Conservation (phyloP, 2,329 filamentous ascomycete genomes). For the Ceratocystis lukuohia region DNA sequence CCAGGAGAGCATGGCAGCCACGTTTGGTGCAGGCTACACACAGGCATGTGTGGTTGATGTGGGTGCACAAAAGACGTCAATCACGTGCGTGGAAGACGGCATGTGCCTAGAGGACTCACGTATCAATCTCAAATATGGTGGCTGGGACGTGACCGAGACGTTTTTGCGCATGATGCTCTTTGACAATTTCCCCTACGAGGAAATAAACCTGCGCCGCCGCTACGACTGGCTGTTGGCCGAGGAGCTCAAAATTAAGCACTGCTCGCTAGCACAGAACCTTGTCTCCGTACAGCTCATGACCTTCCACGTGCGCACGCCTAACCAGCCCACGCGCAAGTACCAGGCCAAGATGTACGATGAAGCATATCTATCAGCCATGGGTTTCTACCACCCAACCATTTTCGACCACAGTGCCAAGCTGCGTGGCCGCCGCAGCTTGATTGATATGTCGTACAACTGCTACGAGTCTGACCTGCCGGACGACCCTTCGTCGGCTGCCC, state of each 20-base stretch:
- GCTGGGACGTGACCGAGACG: conserved; percentile 80
- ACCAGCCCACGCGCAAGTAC: conserved; percentile 83
- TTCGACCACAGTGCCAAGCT: conserved; percentile 78
- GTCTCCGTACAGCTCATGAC: conserved; percentile 79
- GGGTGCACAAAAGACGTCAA: conserved; percentile 91
- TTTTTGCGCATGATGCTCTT: conserved; percentile 98
- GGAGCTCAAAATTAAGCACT: conserved; percentile 86
- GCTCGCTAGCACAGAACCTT: conserved; percentile 78
- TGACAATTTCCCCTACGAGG: conserved; percentile 87
- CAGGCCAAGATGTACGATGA: conserved; percentile 96
- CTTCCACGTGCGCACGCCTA: conserved; percentile 79
- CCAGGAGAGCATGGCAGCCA: conserved; percentile 88
- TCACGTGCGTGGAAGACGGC: conserved; percentile 93
- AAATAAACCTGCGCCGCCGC: conserved; percentile 79
- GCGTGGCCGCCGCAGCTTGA: conserved; percentile 60
- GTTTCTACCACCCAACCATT: conserved; percentile 77
- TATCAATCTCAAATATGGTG: conserved; percentile 88
- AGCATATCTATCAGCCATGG: conserved; percentile 84
- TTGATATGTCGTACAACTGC: conserved; percentile 80
- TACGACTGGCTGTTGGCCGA: conserved; percentile 91
- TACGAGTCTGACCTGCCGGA: conserved; percentile 82
- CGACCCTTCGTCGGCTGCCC: conserved; percentile 75
- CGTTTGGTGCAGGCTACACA: conserved; percentile 88
- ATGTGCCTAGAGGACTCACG: conserved; percentile 89
- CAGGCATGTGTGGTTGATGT: conserved; percentile 92